Evolutionary conservation across 1,284 basidiomycete genomes (phyloP).

Genomic region (Sanghuangporus baumii): DNA sequence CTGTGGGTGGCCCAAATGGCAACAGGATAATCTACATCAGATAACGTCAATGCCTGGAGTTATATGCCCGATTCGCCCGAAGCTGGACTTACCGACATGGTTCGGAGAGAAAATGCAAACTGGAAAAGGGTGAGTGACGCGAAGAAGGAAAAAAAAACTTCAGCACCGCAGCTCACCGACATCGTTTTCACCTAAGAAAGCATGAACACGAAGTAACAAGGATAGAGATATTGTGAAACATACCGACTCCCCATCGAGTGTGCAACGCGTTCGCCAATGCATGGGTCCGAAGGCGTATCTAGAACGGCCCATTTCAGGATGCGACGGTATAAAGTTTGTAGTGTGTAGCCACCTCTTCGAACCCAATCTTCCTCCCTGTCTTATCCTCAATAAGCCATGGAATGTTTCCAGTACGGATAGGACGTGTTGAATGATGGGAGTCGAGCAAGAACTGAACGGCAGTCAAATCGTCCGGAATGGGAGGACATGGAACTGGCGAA

Average conservation of each 20-base stretch:
- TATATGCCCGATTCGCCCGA: neutral
- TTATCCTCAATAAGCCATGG: slow-evolving; percentile 67
- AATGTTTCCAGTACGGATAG: slow-evolving; percentile 34
- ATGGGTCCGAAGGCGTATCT: slow-evolving; percentile 47
- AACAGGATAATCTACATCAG: slow-evolving; percentile 59
- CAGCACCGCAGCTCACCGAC: slow-evolving; percentile 41
- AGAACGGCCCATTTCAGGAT: neutral
- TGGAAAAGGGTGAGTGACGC: slow-evolving; percentile 22
- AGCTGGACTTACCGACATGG: slow-evolving; percentile 44
- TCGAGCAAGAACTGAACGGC: slow-evolving; percentile 73
- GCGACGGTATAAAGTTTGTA: neutral
- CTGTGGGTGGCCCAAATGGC: slow-evolving; percentile 72
- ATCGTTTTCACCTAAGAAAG: slow-evolving; percentile 30
- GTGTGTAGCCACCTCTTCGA: slow-evolving; percentile 40
- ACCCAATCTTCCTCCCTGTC: slow-evolving; percentile 42
- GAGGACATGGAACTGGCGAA: slow-evolving; percentile 34
- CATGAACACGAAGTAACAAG: neutral
- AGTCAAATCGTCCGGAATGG: slow-evolving; percentile 65
- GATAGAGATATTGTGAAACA: slow-evolving; percentile 14
- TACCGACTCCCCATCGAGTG: slow-evolving; percentile 42
- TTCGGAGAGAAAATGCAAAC: slow-evolving; percentile 69
- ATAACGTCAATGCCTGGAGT: neutral
- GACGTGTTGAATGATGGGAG: slow-evolving; percentile 41
- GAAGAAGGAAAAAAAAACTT: neutral
- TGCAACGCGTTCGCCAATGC: slow-evolving; percentile 59